Percentiles rank a stretch among this genome's conserved stretches.
phyloP scores from a whole-genome alignment of 2,329 filamentous ascomycete genomes.

The Arachnomyces sp. region DNA sequence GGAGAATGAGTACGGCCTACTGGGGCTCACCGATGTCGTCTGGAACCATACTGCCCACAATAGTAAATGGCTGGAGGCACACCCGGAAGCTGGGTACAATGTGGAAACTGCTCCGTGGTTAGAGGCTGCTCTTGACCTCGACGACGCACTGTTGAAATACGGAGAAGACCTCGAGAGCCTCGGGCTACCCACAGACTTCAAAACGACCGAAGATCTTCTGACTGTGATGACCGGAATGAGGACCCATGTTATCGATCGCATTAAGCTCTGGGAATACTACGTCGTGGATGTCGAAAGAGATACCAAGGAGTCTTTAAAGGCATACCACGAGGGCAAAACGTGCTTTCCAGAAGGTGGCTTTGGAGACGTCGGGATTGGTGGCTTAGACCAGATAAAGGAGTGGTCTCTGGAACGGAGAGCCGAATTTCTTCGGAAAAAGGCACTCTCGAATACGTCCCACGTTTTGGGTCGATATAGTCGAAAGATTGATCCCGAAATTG shows the following conservation, averaged over 20 bases:
- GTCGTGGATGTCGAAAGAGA: conserved; percentile 69
- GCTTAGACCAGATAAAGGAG: conserved; percentile 44
- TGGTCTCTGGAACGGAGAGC: conserved; percentile 53
- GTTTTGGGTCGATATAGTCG: conserved; percentile 75
- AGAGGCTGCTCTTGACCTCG: conserved; percentile 61
- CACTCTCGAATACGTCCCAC: conserved; percentile 60
- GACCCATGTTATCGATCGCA: conserved; percentile 64
- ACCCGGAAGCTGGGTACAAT: conserved; percentile 94
- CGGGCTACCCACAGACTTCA: conserved; percentile 67
- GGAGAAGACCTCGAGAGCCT: conserved; percentile 54
- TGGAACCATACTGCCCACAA: conserved; percentile 98
- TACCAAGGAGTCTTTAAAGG: conserved; percentile 57
- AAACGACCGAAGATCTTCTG: conserved; percentile 62
- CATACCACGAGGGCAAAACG: conserved; percentile 59
- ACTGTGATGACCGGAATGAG: conserved; percentile 80
- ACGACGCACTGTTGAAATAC: conserved; percentile 61
- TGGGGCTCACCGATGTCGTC: conserved; percentile 91
- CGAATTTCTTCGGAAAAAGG: conserved; percentile 56
- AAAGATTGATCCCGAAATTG: conserved; percentile 58
- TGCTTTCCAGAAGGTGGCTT: conserved; percentile 47
- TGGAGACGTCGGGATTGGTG: conserved; percentile 39
- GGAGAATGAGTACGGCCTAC: conserved; percentile 72
- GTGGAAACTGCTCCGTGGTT: conserved; percentile 75
- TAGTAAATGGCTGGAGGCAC: conserved; percentile 84
- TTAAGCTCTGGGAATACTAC: conserved; percentile 91